Evolutionary conservation across 768 basidiomycete genomes (phyloP).

Genomic region (Boletus subparvulus): DNA sequence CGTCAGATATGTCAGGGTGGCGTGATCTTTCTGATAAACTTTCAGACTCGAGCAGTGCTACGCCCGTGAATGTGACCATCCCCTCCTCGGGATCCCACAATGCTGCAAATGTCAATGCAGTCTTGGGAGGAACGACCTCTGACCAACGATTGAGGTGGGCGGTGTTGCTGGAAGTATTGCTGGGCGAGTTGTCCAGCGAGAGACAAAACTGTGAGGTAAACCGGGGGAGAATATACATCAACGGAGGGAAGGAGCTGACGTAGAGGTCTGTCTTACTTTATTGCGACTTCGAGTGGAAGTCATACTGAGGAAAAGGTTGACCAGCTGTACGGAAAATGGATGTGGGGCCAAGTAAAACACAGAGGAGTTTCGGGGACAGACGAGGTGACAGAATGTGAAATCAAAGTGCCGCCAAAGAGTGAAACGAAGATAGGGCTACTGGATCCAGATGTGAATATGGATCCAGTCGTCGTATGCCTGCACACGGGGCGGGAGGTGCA

Average conservation of each 20-base stretch:
- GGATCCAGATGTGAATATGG: conserved; percentile 1
- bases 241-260: not conserved
- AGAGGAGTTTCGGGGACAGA: not conserved
- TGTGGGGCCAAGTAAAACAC: not conserved
- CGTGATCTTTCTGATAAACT: conserved; percentile 4
- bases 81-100: conserved; percentile 60
- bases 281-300: conserved; percentile 17
- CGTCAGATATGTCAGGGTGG: conserved; percentile 16
- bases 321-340: not conserved
- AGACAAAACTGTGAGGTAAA: conserved; percentile 19
- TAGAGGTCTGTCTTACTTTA: conserved; percentile 18
- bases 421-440: not conserved
- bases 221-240: not conserved
- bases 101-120: conserved; percentile 58
- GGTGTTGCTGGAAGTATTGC: conserved; percentile 9
- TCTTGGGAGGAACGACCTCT: conserved; percentile 53
- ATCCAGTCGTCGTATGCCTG: conserved; percentile 25
- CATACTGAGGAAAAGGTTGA: conserved; percentile 10
- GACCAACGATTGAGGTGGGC: conserved; percentile 48
- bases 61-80: conserved; percentile 56
- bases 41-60: conserved; percentile 41
- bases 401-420: not conserved
- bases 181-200: conserved; percentile 20
- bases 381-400: not conserved
- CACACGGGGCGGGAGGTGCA: conserved; percentile 19